These are phyloP conservation scores for Ustilago hordei DNA, from an alignment of 1,284 basidiomycete species.

Conservation along the genomic window DNA sequence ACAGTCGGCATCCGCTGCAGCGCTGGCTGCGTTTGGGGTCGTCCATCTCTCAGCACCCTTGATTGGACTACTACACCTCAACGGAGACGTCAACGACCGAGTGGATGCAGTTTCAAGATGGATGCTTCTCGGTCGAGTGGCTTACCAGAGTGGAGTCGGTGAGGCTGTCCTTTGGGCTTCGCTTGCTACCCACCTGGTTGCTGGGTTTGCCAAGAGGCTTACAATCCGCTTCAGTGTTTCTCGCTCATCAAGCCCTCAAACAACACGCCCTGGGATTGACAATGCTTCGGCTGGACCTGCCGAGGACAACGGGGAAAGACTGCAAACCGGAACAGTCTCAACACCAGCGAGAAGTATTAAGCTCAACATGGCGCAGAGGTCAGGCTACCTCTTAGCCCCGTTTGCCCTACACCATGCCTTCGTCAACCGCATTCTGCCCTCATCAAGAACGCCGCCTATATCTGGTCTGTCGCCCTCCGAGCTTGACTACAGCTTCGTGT, in stretches of 20 bases:
- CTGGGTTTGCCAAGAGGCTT: slow-evolving; percentile 37
- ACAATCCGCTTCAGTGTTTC: slow-evolving; percentile 21
- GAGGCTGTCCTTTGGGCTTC: slow-evolving; percentile 59
- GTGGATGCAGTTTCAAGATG: slow-evolving; percentile 38
- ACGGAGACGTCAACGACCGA: slow-evolving; percentile 41
- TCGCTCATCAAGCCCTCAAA: background rate
- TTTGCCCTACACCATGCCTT: slow-evolving; percentile 45
- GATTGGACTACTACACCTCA: slow-evolving; percentile 24
- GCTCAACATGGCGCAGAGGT: slow-evolving; percentile 15
- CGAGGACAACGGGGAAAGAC: background rate
- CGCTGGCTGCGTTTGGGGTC: slow-evolving; percentile 26
- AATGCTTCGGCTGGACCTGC: too few relatives aligned
- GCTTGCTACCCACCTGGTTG: slow-evolving; percentile 41
- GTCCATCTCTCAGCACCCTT: slow-evolving; percentile 37
- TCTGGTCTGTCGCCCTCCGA: slow-evolving; percentile 53
- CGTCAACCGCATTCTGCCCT: slow-evolving; percentile 56
- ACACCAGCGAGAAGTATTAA: background rate
- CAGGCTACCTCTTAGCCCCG: slow-evolving; percentile 53
- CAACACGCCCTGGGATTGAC: background rate
- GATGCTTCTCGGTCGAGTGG: slow-evolving; percentile 64
- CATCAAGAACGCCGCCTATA: slow-evolving; percentile 33
- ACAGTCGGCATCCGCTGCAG: slow-evolving; percentile 26
- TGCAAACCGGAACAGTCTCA: background rate
- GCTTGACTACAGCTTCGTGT: slow-evolving; percentile 63
- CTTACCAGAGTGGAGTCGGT: slow-evolving; percentile 56